Evolutionary conservation across 805 yeast species (phyloP).

Genomic region (Saccharomycopsis vini): DNA sequence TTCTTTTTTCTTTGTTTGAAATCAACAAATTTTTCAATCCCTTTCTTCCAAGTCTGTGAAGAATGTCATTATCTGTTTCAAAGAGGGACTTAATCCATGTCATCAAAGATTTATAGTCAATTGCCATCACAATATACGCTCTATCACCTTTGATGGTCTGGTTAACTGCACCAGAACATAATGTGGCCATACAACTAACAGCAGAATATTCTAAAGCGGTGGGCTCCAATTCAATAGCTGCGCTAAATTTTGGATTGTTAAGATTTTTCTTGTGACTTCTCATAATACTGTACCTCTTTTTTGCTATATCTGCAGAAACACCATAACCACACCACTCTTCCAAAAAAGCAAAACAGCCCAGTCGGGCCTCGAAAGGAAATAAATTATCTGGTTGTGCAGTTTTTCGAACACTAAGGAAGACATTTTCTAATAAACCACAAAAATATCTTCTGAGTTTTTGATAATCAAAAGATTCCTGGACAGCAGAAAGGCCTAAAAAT

Average conservation of each 20-base stretch:
- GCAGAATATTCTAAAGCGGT: constrained; percentile 62
- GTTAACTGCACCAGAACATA: constrained; percentile 68
- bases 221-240: constrained; percentile 28
- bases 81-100: constrained; percentile 77
- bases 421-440: constrained; percentile 70
- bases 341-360: constrained; percentile 69
- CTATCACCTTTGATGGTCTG: constrained; percentile 38
- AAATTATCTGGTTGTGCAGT: constrained; percentile 40
- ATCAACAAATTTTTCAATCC: constrained; percentile 63
- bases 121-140: constrained; percentile 47
- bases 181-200: constrained; percentile 73
- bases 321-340: constrained; percentile 97
- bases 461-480: constrained; percentile 59
- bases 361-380: constrained; percentile 81
- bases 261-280: constrained; percentile 31
- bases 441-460: constrained; percentile 77
- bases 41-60: constrained; percentile 53
- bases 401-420: constrained; percentile 48
- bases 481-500: constrained; percentile 44
- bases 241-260: constrained; percentile 24
- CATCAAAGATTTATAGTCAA: constrained; percentile 60
- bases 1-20: constrained; percentile 47
- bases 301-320: constrained; percentile 46
- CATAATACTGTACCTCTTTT: constrained; percentile 57
- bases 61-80: constrained; percentile 33